These are phyloP conservation scores for Acmispon strigosus DNA, from an alignment of 306 rosid genomes.

Conservation along the genomic window DNA sequence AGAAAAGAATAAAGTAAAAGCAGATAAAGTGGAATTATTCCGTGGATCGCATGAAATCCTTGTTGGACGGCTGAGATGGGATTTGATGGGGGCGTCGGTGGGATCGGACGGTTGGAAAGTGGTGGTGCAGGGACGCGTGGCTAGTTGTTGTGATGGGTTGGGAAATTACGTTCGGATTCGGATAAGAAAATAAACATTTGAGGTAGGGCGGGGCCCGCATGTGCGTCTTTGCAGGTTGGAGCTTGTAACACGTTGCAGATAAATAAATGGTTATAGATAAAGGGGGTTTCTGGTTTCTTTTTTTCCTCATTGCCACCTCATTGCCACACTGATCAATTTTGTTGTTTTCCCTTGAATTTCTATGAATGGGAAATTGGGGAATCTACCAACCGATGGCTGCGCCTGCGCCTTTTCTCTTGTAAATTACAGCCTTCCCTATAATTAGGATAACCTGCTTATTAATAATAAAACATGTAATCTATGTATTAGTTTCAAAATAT, in stretches of 20 bases:
- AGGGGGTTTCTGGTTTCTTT: background rate
- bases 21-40: conserved; percentile 16
- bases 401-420: too few species aligned
- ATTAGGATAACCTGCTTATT: too few species aligned
- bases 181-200: conserved; percentile 20
- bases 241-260: conserved; percentile 8
- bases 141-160: background rate
- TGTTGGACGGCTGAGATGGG: background rate
- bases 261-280: conserved; percentile 14
- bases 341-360: background rate
- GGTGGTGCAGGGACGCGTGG: background rate
- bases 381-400: background rate
- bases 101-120: conserved; percentile 14
- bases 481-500: too few species aligned
- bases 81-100: background rate
- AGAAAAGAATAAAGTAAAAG: too few species aligned
- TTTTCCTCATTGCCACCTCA: conserved; percentile 2
- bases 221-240: background rate
- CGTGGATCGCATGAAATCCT: background rate
- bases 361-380: background rate
- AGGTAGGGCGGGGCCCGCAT: background rate
- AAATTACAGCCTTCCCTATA: too few species aligned
- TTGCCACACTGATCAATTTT: background rate
- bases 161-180: background rate
- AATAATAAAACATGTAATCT: too few species aligned